Evolutionary conservation across 1,284 basidiomycete genomes (phyloP).

Genomic region (Ganoderma meredithae): DNA sequence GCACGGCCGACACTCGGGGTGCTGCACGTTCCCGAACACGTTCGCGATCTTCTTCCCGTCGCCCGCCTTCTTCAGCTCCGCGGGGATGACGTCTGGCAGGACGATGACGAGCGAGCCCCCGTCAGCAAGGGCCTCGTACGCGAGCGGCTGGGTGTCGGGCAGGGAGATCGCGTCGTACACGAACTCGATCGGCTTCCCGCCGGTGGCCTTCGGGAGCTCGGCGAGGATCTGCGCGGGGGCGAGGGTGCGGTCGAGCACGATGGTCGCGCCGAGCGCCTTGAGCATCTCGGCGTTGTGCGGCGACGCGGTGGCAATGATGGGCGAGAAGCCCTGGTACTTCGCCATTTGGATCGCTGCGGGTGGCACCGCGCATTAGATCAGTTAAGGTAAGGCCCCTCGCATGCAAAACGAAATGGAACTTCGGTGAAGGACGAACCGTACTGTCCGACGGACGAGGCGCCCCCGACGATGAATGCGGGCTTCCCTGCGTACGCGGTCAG

Average conservation of each 20-base stretch:
- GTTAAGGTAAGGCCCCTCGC: slow-evolving; percentile 27
- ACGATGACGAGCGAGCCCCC: slow-evolving; percentile 37
- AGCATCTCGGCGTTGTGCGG: slow-evolving; percentile 50
- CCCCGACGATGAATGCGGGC: slow-evolving; percentile 53
- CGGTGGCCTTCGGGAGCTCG: slow-evolving; percentile 36
- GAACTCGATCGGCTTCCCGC: slow-evolving; percentile 39
- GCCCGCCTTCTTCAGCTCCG: slow-evolving; percentile 23
- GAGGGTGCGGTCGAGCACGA: slow-evolving; percentile 55
- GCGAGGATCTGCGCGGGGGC: slow-evolving; percentile 35
- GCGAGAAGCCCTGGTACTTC: slow-evolving; percentile 58
- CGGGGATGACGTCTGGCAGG: slow-evolving; percentile 20
- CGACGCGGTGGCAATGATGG: slow-evolving; percentile 62
- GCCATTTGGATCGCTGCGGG: slow-evolving; percentile 60
- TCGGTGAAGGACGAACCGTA: slow-evolving; percentile 40
- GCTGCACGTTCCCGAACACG: slow-evolving; percentile 18
- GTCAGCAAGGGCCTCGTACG: slow-evolving; percentile 39
- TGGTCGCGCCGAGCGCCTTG: slow-evolving; percentile 60
- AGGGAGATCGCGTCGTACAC: slow-evolving; percentile 48
- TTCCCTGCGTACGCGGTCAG: slow-evolving; percentile 46
- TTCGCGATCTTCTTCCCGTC: slow-evolving; percentile 29
- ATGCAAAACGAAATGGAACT: slow-evolving; percentile 25
- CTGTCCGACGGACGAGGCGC: slow-evolving; percentile 52
- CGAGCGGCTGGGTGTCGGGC: slow-evolving; percentile 31
- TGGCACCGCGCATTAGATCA: too few species aligned
- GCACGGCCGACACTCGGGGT: slow-evolving; percentile 14